Conservation (phyloP, 2,329 filamentous ascomycete genomes). For the Talaromyces sp. region DNA sequence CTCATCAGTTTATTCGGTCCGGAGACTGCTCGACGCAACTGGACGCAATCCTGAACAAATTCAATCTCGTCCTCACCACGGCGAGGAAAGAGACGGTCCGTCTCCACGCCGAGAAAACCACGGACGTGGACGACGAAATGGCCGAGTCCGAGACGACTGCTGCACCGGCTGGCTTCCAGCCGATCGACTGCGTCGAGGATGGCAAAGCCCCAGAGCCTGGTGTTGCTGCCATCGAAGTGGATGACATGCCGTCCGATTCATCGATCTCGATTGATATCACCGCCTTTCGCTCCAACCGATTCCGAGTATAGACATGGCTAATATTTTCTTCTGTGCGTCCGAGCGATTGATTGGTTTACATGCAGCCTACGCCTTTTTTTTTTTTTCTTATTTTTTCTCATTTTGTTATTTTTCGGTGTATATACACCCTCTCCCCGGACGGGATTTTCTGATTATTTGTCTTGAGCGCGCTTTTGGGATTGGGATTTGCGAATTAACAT, state of each 20-base stretch:
- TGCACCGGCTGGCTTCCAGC: background rate
- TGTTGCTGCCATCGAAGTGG: constrained; percentile 28
- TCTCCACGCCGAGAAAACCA: constrained; percentile 47
- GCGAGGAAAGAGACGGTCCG: constrained; percentile 57
- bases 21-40: constrained; percentile 80
- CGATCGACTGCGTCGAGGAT: constrained; percentile 8
- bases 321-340: background rate
- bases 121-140: constrained; percentile 16
- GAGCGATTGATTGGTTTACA: background rate
- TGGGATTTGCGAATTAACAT: background rate
- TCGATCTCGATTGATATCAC: constrained; percentile 31
- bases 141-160: constrained; percentile 8
- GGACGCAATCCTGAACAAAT: constrained; percentile 59
- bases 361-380: background rate
- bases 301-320: constrained; percentile 10
- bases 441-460: background rate
- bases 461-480: background rate
- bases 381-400: too few species aligned
- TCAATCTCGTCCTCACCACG: constrained; percentile 58
- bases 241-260: constrained; percentile 28
- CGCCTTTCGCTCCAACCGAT: constrained; percentile 27
- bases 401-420: too few species aligned
- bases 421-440: background rate
- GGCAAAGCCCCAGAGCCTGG: constrained; percentile 17
- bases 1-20: constrained; percentile 82